A percentile compares a stretch with the other conserved stretches of the same genome.
phyloP scores from a whole-genome alignment of 2,329 filamentous ascomycete genomes.

The Periconia macrospinosa region DNA sequence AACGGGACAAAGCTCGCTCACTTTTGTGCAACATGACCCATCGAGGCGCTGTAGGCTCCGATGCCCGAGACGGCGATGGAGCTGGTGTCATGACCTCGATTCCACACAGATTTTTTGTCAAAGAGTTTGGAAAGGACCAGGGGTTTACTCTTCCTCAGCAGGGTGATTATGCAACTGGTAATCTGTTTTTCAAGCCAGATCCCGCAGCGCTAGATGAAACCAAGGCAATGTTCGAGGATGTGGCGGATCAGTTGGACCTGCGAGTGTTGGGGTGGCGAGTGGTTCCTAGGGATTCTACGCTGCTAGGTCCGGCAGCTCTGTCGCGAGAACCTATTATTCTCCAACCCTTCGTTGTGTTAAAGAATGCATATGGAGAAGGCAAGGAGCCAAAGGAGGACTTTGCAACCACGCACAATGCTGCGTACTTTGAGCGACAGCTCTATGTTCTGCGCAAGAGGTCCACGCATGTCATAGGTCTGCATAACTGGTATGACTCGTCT shows the following conservation, averaged over 20 bases:
- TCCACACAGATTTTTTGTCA: constrained; percentile 96
- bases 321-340: constrained; percentile 94
- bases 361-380: constrained; percentile 80
- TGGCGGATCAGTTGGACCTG: constrained; percentile 83
- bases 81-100: constrained; percentile 99
- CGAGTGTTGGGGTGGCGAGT: constrained; percentile 95
- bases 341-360: constrained; percentile 91
- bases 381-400: constrained; percentile 78
- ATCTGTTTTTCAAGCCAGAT: constrained; percentile 98
- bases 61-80: constrained; percentile 96
- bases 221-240: constrained; percentile 89
- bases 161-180: constrained; percentile 95
- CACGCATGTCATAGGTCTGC: constrained; percentile 89
- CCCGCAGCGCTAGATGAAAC: constrained; percentile 87
- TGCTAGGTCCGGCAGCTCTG: constrained; percentile 88
- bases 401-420: constrained; percentile 78
- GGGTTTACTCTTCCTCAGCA: constrained; percentile 82
- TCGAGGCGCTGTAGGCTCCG: constrained; percentile 94
- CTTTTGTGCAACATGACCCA: constrained; percentile 99
- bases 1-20: constrained; percentile 68
- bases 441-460: constrained; percentile 94
- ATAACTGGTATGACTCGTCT: constrained; percentile 85
- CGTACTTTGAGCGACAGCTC: constrained; percentile 87
- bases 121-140: constrained; percentile 94
- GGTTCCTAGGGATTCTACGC: constrained; percentile 88